A percentile compares a stretch with the other conserved stretches of the same genome.
Conservation (phyloP, 495 filamentous ascomycete genomes). For the Penicillium paradoxum region DNA sequence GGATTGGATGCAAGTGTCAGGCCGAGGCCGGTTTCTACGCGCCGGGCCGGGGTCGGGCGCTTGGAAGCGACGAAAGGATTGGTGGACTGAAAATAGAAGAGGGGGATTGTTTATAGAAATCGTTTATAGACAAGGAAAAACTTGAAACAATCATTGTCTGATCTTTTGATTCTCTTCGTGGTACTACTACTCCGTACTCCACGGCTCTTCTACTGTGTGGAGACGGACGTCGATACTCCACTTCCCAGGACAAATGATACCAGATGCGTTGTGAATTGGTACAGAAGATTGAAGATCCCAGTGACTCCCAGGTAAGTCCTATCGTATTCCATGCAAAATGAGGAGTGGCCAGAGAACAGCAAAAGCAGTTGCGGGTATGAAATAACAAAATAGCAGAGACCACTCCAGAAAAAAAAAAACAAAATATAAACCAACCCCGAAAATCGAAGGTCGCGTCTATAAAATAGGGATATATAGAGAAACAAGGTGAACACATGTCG, state of each 20-base stretch:
- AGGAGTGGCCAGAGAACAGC: not conserved
- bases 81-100: not conserved
- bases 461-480: slow-evolving; percentile 21
- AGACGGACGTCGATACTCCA: not conserved
- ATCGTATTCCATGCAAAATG: not conserved
- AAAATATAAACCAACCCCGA: not conserved
- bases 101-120: not conserved
- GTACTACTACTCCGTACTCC: not conserved
- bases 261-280: not conserved
- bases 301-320: not conserved
- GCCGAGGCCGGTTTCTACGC: slow-evolving; percentile 17
- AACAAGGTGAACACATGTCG: slow-evolving; percentile 3
- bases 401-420: slow-evolving; percentile 10
- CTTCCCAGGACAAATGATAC: too few species aligned
- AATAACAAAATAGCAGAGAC: slow-evolving; percentile 7
- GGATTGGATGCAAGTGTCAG: slow-evolving; percentile 8
- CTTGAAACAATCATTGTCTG: not conserved
- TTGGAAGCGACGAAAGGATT: slow-evolving; percentile 6
- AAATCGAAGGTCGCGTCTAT: slow-evolving; percentile 11
- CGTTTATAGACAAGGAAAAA: not conserved
- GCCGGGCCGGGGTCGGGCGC: slow-evolving; percentile 22
- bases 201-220: not conserved
- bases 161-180: not conserved
- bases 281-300: not conserved
- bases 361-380: slow-evolving; percentile 27